phyloP scores from a whole-genome alignment of 768 basidiomycete genomes.

The Cytidiella melzeri region DNA sequence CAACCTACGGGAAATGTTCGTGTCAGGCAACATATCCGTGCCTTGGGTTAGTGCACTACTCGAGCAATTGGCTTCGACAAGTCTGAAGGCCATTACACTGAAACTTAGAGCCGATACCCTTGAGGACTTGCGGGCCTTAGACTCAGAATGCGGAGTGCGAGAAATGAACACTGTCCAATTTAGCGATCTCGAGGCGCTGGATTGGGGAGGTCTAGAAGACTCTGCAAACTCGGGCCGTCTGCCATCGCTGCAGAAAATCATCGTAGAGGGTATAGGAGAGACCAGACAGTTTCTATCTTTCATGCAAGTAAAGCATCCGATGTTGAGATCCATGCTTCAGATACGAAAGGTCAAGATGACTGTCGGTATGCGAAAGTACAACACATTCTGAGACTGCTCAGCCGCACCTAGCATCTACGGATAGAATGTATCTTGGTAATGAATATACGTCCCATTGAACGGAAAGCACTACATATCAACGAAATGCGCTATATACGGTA shows the following conservation, averaged over 20 bases:
- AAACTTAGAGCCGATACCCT: slow-evolving; percentile 18
- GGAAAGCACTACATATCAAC: too few species aligned
- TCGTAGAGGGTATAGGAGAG: slow-evolving; percentile 14
- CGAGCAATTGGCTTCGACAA: slow-evolving; percentile 13
- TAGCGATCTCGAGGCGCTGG: slow-evolving; percentile 16
- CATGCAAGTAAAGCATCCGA: neutral
- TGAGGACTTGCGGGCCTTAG: slow-evolving; percentile 17
- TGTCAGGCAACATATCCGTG: slow-evolving; percentile 17
- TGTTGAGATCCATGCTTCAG: neutral
- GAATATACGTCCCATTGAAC: too few species aligned
- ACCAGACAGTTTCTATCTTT: neutral
- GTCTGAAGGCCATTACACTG: slow-evolving; percentile 15
- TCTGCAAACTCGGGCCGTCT: neutral
- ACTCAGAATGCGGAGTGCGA: slow-evolving; percentile 21
- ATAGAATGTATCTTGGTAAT: too few species aligned
- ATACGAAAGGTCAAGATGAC: neutral
- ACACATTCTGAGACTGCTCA: too few species aligned
- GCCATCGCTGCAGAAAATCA: slow-evolving; percentile 4
- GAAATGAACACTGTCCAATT: slow-evolving; percentile 13
- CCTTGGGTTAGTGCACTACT: slow-evolving; percentile 16
- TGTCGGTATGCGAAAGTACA: too few species aligned
- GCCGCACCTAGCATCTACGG: too few species aligned
- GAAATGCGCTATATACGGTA: too few species aligned
- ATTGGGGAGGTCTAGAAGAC: slow-evolving; percentile 15
- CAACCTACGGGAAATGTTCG: slow-evolving; percentile 21